Evolutionary conservation across 1,284 basidiomycete species (phyloP), one percentile per base, ranked within the genome.

Genomic region (Sparassis latifolia): DNA sequence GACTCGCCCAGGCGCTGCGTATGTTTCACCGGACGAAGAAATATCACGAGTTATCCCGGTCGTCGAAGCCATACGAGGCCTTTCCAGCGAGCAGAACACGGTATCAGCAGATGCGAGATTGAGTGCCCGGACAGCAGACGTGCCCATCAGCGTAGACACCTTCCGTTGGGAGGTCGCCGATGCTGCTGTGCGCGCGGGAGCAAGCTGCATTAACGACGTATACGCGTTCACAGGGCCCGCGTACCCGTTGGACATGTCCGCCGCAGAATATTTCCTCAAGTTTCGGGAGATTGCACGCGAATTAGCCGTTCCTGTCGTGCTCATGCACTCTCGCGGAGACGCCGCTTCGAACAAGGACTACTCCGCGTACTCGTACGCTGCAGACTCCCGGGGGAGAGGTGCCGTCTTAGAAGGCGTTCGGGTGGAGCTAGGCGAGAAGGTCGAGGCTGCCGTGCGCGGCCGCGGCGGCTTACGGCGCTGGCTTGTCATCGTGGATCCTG

Each of bases 201-300:
- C 92, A 7, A 91, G 87, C 61, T 89, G 92, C 63, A 89, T 99
- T 73, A 98, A 99, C 69, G 96, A 99, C 61, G 92, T 99, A 0
- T 82, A 89, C 54, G 88, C 86, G 1, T 91, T 93, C 54, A 75
- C 78, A 9, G 90, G 89, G 0, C 80, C 80, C 0, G 69, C 72
- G 6, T 85, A 80, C 58, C 76, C 78, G 0, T 62, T 63, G 35
- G 67, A 59, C 33, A 58, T 51, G 54, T 62, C 60, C 3, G 69
- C 70, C 0, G 58, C 65, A 0, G 65, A 65, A 33, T 71, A 73
- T 53, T 74, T 80, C 57, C 51, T 58, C 3, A 67, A 69, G 46
- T 93, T 97, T 86, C 79, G 89, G 28, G 58, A 67, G 3, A 68
- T 86, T 20, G 86, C 89, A 42, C 76, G 83, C 20, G 71, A 78